Conservation (phyloP, 305 asterid species). For the Fraxinus floribunda region DNA sequence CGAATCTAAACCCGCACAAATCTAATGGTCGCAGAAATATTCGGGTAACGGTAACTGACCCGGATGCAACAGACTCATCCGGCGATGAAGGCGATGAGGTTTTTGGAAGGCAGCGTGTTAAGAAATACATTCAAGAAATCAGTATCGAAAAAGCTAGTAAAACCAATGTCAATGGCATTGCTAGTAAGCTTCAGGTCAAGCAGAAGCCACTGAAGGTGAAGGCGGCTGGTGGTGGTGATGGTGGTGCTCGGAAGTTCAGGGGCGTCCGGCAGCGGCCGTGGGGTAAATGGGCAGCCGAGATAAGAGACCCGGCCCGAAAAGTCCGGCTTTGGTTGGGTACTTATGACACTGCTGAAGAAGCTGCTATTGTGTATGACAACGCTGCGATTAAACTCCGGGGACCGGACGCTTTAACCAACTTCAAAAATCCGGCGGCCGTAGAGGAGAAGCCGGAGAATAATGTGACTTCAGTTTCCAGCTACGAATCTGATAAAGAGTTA, state of each 20-base stretch:
- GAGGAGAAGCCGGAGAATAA: constrained; percentile 21
- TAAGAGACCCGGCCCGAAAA: constrained; percentile 53
- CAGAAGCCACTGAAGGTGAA: constrained; percentile 33
- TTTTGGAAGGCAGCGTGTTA: constrained; percentile 45
- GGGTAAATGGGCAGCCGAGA: constrained; percentile 78
- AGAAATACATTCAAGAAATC: constrained; percentile 47
- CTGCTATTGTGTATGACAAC: constrained; percentile 69
- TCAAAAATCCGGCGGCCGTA: constrained; percentile 28
- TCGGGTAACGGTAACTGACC: constrained; percentile 53
- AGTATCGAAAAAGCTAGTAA: constrained; percentile 30
- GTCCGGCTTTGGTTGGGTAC: constrained; percentile 70
- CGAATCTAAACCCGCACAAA: constrained; percentile 3
- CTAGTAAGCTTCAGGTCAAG: constrained; percentile 26
- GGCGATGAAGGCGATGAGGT: constrained; percentile 50
- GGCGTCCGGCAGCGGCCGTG: constrained; percentile 73
- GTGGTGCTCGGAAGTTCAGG: constrained; percentile 39
- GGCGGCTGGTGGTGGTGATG: constrained; percentile 28
- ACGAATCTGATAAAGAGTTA: constrained; percentile 60
- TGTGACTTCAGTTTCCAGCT: constrained; percentile 40
- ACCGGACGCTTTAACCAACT: constrained; percentile 62
- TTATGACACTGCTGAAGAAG: constrained; percentile 63
- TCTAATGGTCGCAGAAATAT: constrained; percentile 34
- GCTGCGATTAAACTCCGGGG: constrained; percentile 69
- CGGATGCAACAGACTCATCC: constrained; percentile 67
- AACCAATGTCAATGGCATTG: not conserved